Conservation (phyloP, 2,329 filamentous ascomycete genomes). For the Tolypocladium cylindrosporum region DNA sequence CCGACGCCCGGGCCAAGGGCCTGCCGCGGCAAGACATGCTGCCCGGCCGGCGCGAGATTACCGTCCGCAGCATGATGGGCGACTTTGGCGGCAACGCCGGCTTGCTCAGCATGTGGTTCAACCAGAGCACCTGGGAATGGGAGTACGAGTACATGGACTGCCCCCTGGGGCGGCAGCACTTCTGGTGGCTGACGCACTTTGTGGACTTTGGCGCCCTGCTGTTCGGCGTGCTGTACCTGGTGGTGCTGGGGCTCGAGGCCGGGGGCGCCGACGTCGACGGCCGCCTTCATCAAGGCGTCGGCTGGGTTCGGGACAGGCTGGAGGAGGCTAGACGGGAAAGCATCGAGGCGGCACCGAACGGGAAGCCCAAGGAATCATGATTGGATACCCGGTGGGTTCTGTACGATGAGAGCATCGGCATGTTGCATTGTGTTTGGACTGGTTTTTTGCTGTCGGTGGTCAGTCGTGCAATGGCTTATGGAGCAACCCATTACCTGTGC, state of each 20-base stretch:
- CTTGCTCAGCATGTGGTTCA: slow-evolving; percentile 83
- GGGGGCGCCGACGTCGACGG: slow-evolving; percentile 25
- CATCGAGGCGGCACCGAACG: slow-evolving; percentile 6
- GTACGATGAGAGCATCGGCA: neutral
- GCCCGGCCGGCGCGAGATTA: slow-evolving; percentile 75
- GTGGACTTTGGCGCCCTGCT: slow-evolving; percentile 45
- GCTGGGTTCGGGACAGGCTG: slow-evolving; percentile 7
- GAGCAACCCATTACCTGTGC: neutral
- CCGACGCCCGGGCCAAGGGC: slow-evolving; percentile 28
- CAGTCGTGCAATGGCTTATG: no score
- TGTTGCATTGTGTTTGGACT: neutral
- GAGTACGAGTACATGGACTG: slow-evolving; percentile 72
- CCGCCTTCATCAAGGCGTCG: slow-evolving; percentile 10
- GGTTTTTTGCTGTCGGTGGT: neutral
- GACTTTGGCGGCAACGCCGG: slow-evolving; percentile 89
- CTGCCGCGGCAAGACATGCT: slow-evolving; percentile 32
- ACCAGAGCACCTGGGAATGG: slow-evolving; percentile 65
- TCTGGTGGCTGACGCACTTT: slow-evolving; percentile 89
- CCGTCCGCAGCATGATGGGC: slow-evolving; percentile 97
- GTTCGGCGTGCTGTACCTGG: slow-evolving; percentile 15
- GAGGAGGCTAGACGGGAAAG: neutral
- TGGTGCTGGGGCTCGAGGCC: slow-evolving; percentile 14
- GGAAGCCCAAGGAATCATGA: slow-evolving; percentile 9
- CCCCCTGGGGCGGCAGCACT: slow-evolving; percentile 71
- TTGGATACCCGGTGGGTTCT: slow-evolving; percentile 8